phyloP scores from a whole-genome alignment of 2,329 filamentous ascomycete species.

The Fusarium pilosicola region DNA sequence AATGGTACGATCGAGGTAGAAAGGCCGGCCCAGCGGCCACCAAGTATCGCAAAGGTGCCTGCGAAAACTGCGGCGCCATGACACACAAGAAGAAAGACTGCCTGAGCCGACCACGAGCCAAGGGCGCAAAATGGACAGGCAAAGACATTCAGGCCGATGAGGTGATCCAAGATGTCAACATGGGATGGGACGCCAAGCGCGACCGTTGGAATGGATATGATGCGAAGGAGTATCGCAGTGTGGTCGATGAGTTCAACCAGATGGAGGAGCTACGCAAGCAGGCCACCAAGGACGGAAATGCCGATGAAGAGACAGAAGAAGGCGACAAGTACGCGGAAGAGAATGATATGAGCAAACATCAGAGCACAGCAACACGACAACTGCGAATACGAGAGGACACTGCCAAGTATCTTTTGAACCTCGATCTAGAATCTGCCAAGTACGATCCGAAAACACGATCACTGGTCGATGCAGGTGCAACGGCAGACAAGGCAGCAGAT shows the following conservation, averaged over 20 bases:
- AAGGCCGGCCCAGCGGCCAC: conserved; percentile 88
- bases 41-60: conserved; percentile 97
- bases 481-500: conserved; percentile 80
- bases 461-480: conserved; percentile 87
- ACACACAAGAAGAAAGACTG: conserved; percentile 97
- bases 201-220: conserved; percentile 99
- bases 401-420: conserved; percentile 93
- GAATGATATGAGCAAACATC: conserved; percentile 94
- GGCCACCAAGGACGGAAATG: conserved; percentile 60
- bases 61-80: conserved; percentile 98
- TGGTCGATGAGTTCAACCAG: conserved; percentile 91
- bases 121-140: conserved; percentile 91
- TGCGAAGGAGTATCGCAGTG: conserved; percentile 81
- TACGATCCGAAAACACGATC: conserved; percentile 97
- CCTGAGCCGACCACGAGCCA: conserved; percentile 85
- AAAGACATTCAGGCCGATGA: conserved; percentile 95
- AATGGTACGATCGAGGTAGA: conserved; percentile 94
- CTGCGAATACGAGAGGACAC: conserved; percentile 95
- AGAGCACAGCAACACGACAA: conserved; percentile 90
- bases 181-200: conserved; percentile 97
- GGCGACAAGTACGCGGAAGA: conserved; percentile 90
- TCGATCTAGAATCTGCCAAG: conserved; percentile 95
- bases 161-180: conserved; percentile 81
- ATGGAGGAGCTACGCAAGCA: conserved; percentile 78
- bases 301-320: conserved; percentile 63